phyloP scores from a whole-genome alignment of 163 green algal genomes.

The Volvox carteri region DNA sequence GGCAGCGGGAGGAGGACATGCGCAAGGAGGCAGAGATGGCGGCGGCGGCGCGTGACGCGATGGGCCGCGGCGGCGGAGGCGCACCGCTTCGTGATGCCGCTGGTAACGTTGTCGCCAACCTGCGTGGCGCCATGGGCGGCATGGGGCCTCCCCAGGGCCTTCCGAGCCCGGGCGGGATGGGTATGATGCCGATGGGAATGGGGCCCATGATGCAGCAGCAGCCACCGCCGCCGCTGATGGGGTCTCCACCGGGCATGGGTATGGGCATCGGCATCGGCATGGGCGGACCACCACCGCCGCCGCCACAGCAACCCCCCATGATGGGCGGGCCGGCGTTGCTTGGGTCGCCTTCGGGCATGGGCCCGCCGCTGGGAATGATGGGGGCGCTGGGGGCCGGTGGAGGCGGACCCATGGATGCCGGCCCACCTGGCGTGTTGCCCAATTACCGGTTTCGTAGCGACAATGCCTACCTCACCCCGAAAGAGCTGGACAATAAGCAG shows the following conservation, averaged over 20 bases:
- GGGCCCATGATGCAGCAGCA: background rate
- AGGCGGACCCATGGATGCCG: background rate
- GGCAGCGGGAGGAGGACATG: conserved; percentile 48
- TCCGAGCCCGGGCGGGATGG: conserved; percentile 4
- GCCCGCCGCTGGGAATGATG: background rate
- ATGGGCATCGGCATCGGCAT: conserved; percentile 4
- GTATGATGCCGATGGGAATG: conserved; percentile 24
- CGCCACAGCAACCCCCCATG: background rate
- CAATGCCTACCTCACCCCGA: conserved; percentile 63
- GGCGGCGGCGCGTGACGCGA: background rate
- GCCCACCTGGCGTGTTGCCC: conserved; percentile 17
- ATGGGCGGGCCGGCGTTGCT: conserved; percentile 5
- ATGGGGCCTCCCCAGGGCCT: background rate
- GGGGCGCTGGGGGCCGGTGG: background rate
- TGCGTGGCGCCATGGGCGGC: conserved; percentile 13
- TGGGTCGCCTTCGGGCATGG: conserved; percentile 13
- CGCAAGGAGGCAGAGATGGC: conserved; percentile 44
- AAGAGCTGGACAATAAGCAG: conserved; percentile 66
- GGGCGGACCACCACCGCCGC: background rate
- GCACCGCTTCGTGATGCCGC: conserved; percentile 44
- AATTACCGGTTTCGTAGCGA: conserved; percentile 64
- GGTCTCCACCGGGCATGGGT: conserved; percentile 17
- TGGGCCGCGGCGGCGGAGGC: conserved; percentile 48
- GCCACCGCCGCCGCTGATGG: conserved; percentile 12
- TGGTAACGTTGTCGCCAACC: conserved; percentile 46